These are phyloP conservation scores for Macrophomina pseudophaseolina DNA, from an alignment of 2,329 filamentous ascomycete species.

Conservation along the genomic window DNA sequence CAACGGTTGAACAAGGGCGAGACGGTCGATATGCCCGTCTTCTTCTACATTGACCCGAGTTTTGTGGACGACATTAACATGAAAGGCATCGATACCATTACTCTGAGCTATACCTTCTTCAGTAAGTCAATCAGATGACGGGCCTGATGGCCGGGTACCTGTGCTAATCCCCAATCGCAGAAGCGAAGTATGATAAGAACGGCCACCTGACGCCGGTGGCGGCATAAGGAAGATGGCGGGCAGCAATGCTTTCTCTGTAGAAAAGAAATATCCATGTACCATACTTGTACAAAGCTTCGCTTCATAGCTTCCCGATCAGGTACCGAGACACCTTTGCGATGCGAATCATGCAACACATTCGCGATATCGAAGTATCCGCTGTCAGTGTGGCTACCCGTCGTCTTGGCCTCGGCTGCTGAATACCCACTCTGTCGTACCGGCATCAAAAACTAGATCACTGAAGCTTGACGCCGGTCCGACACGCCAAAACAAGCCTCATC, in stretches of 20 bases:
- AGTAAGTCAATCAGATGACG: constrained; percentile 63
- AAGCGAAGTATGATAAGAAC: constrained; percentile 80
- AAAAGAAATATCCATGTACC: background rate
- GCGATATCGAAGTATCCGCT: background rate
- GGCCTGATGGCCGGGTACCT: background rate
- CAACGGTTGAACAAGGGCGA: constrained; percentile 93
- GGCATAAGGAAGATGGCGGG: constrained; percentile 26
- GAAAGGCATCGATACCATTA: constrained; percentile 93
- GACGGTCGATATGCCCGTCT: constrained; percentile 99
- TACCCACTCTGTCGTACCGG: background rate
- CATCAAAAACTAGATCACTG: background rate
- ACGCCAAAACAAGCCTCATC: background rate
- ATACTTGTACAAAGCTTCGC: background rate
- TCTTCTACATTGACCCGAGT: constrained; percentile 98
- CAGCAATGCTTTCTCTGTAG: background rate
- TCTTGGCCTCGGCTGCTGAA: background rate
- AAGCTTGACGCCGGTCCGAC: background rate
- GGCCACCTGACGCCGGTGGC: constrained; percentile 66
- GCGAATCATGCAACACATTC: background rate
- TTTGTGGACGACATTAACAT: constrained; percentile 90
- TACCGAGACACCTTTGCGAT: background rate
- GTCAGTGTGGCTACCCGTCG: background rate
- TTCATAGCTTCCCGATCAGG: background rate
- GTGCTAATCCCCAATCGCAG: constrained; percentile 50
- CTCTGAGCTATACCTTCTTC: constrained; percentile 96